Base-by-base conservation (phyloP, 2,329 filamentous ascomycete species). In the Neofusicoccum umdonicola region DNA sequence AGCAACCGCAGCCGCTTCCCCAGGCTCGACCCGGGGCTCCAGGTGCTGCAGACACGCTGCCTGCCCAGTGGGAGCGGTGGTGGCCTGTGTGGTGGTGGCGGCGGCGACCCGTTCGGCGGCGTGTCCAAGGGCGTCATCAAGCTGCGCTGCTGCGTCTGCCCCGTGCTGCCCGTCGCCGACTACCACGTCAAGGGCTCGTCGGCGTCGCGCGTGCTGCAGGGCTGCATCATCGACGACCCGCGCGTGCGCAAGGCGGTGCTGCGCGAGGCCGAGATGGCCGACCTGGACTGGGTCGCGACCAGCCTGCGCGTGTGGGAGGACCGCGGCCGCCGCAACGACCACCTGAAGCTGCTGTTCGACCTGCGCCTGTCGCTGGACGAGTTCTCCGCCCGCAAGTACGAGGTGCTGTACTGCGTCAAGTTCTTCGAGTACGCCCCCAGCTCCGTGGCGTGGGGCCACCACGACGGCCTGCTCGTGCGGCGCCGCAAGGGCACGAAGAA, bases 361-460 rank as follows among this genome's bases (percentile, higher is more conserved):
- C 19, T 44, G 11, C 17, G 31, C 8, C 41, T 47, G 8, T 37
- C 42, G 27, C 41, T 39, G n/a, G 56, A 17, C 27, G 56, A 60
- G 27, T 31, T 47, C n/a, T 41, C 41, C 1, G 27, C 22, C 8
- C 15, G 42, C 31, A 47, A 60, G 56, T 60, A 35, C 42, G 56
- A 60, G 42, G 56, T 60, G n/a, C 27, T 60, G 42, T 60, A 60
- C 56, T 60, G 56, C 56, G 31, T 60, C 15, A 17, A n/a, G 15
- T 60, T 60, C 27, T 60, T 45, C 42, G 56, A 60, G 42, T 60
- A 60, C 56, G 56, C 56, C 1, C 56, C 56, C 42, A 60, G 56
- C 56, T 47, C 41, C 31, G 56, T 60, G n/a, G 27, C 41, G 7
- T 60, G 56, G 56, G 56, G 56, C 42, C 56, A 60, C 15, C 56